A percentile compares a stretch with the other conserved stretches of the same genome.
Evolutionary conservation across 805 yeast species (phyloP).

Genomic region (Starmerella vaccinii): DNA sequence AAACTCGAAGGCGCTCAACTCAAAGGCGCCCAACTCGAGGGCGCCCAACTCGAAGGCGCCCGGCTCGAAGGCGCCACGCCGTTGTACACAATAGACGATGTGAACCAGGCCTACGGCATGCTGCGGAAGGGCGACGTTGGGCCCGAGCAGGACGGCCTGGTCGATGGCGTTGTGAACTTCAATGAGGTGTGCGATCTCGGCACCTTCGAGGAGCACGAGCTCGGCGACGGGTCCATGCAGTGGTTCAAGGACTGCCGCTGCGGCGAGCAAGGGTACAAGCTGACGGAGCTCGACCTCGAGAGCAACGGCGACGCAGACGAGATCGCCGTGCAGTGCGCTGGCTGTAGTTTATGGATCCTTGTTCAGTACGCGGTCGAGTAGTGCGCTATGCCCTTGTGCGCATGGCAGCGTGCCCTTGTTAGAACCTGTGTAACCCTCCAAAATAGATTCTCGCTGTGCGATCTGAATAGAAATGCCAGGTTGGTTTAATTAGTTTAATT

Average conservation of each 20-base stretch:
- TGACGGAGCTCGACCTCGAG: constrained; percentile 54
- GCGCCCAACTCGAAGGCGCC: no score
- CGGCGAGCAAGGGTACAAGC: constrained; percentile 41
- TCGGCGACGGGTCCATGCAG: constrained; percentile 12
- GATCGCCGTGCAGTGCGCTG: constrained; percentile 65
- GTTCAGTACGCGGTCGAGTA: constrained; percentile 43
- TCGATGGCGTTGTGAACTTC: constrained; percentile 57
- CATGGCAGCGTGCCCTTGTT: not conserved
- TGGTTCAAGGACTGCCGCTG: constrained; percentile 32
- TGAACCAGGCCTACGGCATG: constrained; percentile 56
- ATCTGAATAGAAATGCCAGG: no score
- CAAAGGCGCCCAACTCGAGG: no score
- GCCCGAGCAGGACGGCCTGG: constrained; percentile 35
- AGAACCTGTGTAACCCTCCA: no score
- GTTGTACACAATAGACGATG: constrained; percentile 33
- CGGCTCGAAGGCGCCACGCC: not conserved
- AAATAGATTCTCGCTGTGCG: no score
- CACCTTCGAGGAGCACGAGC: constrained; percentile 31
- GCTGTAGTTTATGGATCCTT: constrained; percentile 79
- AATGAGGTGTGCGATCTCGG: constrained; percentile 58
- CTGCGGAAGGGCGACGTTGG: constrained; percentile 20
- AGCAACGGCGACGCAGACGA: constrained; percentile 48
- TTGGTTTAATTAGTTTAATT: no score
- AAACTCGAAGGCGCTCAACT: constrained; percentile 34
- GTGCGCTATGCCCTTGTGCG: not conserved